phyloP scores from a whole-genome alignment of 345 rosid species.

The Atalantia buxifolia region DNA sequence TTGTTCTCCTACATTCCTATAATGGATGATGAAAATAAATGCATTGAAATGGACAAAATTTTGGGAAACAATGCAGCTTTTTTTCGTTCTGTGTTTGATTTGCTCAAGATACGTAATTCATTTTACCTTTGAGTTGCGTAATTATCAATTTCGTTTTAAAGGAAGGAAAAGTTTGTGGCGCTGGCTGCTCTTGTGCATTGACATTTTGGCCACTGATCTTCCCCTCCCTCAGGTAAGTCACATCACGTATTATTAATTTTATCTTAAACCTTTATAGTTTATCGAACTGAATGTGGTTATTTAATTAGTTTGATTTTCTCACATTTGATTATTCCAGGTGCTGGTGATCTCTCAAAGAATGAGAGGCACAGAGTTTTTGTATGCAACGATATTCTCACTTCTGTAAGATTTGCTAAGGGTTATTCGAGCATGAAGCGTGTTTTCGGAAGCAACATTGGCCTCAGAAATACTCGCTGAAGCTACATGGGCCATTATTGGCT shows the following conservation, averaged over 20 bases:
- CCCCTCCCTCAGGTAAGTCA: background rate
- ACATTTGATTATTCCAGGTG: background rate
- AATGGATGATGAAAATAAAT: constrained; percentile 1
- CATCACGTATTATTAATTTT: too few species aligned
- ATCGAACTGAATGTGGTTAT: background rate
- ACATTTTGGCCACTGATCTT: background rate
- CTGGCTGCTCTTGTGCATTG: background rate
- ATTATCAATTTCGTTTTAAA: background rate
- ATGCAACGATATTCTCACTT: too few species aligned
- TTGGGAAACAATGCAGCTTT: background rate
- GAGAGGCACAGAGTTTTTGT: too few species aligned
- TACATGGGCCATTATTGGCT: background rate
- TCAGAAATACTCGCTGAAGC: background rate
- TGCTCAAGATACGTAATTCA: background rate
- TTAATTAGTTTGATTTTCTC: background rate
- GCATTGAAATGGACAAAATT: constrained; percentile 6
- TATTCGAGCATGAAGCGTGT: background rate
- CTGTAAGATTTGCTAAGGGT: background rate
- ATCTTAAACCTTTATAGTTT: background rate
- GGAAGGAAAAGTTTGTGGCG: background rate
- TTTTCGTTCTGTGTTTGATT: background rate
- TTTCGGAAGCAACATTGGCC: background rate
- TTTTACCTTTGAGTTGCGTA: background rate
- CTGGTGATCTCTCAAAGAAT: too few species aligned
- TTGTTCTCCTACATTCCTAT: constrained; percentile 13